Evolutionary conservation across 2,329 filamentous ascomycete genomes (phyloP), one percentile per base, ranked within the genome.

Genomic region (Geosmithia flava): DNA sequence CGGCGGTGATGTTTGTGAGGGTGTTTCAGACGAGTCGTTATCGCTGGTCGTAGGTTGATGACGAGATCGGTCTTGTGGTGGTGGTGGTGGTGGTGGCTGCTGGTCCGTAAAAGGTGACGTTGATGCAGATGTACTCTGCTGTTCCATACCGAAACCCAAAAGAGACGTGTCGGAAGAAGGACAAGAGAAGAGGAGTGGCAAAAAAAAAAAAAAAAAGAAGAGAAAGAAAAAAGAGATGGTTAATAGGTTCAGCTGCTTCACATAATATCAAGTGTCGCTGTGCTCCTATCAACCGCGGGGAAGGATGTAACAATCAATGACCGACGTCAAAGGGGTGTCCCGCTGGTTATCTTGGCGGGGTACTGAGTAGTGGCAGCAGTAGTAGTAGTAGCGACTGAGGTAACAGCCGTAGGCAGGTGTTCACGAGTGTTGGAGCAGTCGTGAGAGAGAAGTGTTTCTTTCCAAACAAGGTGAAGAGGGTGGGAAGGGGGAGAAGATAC

Each of bases 121-220:
- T 52, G 59, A 56, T 52, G 55, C 51, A 49, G 52, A 50, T 48
- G 56, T 52, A 43, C 57, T 54, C 66, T 69, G 66, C 65, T 68
- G 64, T 74, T 75, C 72, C 74, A 76, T 77, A 63, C 71, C 70
- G 70, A 66, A 63, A 59, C 60, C 58, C 54, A 59, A 58, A 55
- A 50, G 49, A 57, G 51, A 11, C 19, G 19, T 15, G 33, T 39
- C 33, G 16, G 39, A 42, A 23, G 33, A 37, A 11, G 33, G 5
- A 13, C 33, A 19, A 44, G 47, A 44, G 15, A 13, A 37, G 33
- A 16, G 11, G 11, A 30, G 11, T 30, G 11, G 11, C 7, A 30
- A 16, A 11, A 46, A 37, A 27, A 42, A 44, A 13, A 37, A 37
- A 11, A 16, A 37, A 13, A 37, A 37, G 10, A 37, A 37, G 33